These are phyloP conservation scores for Globisporangium mamillatum DNA, from an alignment of 352 stramenopile genomes.

Conservation along the genomic window DNA sequence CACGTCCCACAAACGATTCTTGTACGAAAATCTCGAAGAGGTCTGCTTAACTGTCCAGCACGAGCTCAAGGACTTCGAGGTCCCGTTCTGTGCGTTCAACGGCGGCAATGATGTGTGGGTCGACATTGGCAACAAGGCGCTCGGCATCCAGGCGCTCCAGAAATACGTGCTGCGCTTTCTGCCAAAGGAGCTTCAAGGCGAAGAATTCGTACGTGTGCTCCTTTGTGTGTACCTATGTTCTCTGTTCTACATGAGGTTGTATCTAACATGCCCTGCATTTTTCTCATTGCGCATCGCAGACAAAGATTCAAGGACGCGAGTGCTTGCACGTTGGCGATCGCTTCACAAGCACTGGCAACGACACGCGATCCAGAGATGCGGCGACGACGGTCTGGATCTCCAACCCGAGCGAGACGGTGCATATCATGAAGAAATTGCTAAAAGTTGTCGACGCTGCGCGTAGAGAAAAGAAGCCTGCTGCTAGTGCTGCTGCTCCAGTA, in stretches of 20 bases:
- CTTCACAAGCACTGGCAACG: slow-evolving; percentile 86
- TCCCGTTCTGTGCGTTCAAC: slow-evolving; percentile 97
- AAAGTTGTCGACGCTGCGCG: slow-evolving; percentile 47
- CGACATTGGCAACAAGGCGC: slow-evolving; percentile 95
- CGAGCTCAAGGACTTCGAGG: slow-evolving; percentile 61
- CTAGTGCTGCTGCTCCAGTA: not conserved
- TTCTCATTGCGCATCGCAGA: slow-evolving; percentile 18
- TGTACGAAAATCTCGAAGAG: slow-evolving; percentile 94
- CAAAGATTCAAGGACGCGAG: slow-evolving; percentile 72
- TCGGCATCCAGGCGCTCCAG: slow-evolving; percentile 92
- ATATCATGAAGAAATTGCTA: slow-evolving; percentile 93
- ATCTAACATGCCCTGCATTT: not conserved
- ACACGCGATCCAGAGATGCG: slow-evolving; percentile 90
- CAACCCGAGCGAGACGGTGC: slow-evolving; percentile 92
- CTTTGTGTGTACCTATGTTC: not conserved
- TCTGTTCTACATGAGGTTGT: not conserved
- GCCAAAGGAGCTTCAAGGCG: slow-evolving; percentile 72
- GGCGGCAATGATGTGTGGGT: slow-evolving; percentile 95
- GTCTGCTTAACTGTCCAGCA: slow-evolving; percentile 91
- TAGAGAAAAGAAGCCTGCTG: slow-evolving; percentile 26
- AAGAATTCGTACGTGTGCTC: slow-evolving; percentile 43
- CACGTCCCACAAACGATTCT: slow-evolving; percentile 70
- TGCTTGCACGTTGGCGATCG: slow-evolving; percentile 96
- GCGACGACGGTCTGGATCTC: slow-evolving; percentile 96
- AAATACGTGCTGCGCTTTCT: slow-evolving; percentile 76